Evolutionary conservation across 2,329 filamentous ascomycete genomes (phyloP), one percentile per base, ranked within the genome.

Genomic region (Graphiopsis chlorocephala): DNA sequence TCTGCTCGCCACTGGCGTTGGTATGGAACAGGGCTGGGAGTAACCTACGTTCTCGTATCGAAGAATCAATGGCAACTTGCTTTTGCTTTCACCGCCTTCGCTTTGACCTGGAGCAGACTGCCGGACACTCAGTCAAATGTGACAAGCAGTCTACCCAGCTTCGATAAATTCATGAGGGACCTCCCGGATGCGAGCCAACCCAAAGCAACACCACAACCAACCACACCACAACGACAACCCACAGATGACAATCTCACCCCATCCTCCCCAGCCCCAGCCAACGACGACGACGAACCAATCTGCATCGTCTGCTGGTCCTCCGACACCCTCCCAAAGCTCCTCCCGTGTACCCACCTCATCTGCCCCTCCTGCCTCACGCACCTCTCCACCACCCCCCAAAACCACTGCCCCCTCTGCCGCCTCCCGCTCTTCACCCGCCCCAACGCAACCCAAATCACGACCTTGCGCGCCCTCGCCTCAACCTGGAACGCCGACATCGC

Each of bases 231-330:
- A 31, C 29, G 11, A 31, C 29, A 6, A 31, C 29, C 29, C 29
- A 31, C 8, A 20, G 8, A 12, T n/a, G n/a, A 20, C 7, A 20
- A 20, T n/a, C n/a, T 2, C 38, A 45, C 15, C n/a, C 26, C 48
- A 11, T n/a, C 48, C 2, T n/a, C 25, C 48, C 10, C 48, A 4
- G 3, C 48, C 6, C 8, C 48, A 42, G 35, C 35, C 35, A 15
- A 42, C 48, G 23, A 15, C 15, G 23, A 26, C 28, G 50, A 53
- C 15, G 50, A 53, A n/a, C 50, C 50, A 53, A 53, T 17, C 26
- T 53, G 50, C 28, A 53, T 53, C 17, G 50, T 53, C 28, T 53
- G 50, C 50, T 53, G 50, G 50, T 53, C 50, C 29, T 53, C 50
- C 50, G n/a, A 28, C 26, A 29, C n/a, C 26, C 50, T 29, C 29